Evolutionary conservation across 305 asterid species (phyloP).

Genomic region (Fraxinus ornus): DNA sequence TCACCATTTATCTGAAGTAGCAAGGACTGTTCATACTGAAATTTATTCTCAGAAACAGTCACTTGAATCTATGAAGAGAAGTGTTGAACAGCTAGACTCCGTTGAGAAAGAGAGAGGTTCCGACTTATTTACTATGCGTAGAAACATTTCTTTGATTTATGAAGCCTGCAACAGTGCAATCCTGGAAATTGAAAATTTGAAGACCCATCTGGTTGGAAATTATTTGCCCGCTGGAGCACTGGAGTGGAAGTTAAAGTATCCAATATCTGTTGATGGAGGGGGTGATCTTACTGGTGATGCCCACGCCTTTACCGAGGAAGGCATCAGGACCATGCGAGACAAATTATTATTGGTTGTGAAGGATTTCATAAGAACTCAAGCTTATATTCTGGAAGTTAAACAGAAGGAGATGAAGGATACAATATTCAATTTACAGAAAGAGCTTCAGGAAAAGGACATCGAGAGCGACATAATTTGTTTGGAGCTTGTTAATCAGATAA

Average conservation of each 20-base stretch:
- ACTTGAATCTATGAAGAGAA: conserved; percentile 52
- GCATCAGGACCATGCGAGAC: conserved; percentile 43
- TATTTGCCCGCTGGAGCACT: conserved; percentile 38
- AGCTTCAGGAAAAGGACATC: conserved; percentile 85
- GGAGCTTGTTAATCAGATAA: conserved; percentile 87
- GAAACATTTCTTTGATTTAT: conserved; percentile 48
- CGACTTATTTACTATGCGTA: conserved; percentile 50
- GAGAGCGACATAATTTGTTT: conserved; percentile 70
- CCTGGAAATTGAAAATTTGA: conserved; percentile 62
- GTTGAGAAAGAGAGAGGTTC: conserved; percentile 62
- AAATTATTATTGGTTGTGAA: conserved; percentile 51
- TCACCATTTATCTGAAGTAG: conserved; percentile 49
- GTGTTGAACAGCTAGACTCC: conserved; percentile 47
- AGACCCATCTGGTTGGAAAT: conserved; percentile 44
- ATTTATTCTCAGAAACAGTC: conserved; percentile 51
- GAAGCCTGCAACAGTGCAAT: conserved; percentile 63
- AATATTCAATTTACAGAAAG: conserved; percentile 74
- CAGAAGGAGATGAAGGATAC: conserved; percentile 72
- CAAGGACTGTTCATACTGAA: conserved; percentile 45
- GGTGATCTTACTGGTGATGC: conserved; percentile 30
- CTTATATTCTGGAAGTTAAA: conserved; percentile 55
- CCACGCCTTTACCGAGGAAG: conserved; percentile 44
- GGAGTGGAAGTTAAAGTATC: conserved; percentile 34
- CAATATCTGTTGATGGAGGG: conserved; percentile 30
- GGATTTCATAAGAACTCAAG: conserved; percentile 56